Base-by-base conservation (phyloP, 495 filamentous ascomycete genomes). In the Aspergillus sclerotiicarbonarius region DNA sequence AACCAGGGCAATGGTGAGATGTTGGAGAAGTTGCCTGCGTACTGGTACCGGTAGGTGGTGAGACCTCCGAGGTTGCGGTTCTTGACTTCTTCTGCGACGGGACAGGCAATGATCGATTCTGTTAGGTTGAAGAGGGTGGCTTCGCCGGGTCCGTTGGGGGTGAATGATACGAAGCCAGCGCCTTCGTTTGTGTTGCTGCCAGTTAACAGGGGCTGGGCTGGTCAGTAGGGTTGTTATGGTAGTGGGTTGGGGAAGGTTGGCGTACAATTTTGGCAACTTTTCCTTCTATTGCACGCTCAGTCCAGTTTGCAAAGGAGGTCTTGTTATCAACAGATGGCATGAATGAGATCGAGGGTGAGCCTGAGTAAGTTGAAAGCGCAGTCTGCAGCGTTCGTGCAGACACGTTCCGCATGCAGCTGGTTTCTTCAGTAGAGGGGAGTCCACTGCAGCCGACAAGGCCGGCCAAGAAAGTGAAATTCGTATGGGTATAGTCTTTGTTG, bases 391-490 rank as follows among this genome's bases (percentile, higher is more conserved):
- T 49, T 18, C 45, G 35, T 35, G 62, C 55, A 15, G 51, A 46
- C 1, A 61, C 62, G 4, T 54, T 56, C 31, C 47, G 50, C 4
- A 64, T 48, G 43, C 62, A 64, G 12, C 32, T 45, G 19, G 61
- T 16, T 46, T 61, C 62, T 6, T 54, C 55, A 6, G 41, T 45
- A 20, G 58, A 19, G 41, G 56, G 62, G 41, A 58, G 62, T 9
- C 39, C 43, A 10, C 43, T 44, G n/a, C 62, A 64, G 12, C 58
- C 58, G 31, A 58, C 54, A 20, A 58, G 37, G 6, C 51, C 55
- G 6, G 62, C 62, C 1, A 64, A 19, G 32, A 52, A 64, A 21
- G 62, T 64, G 18, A 64, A 64, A 21, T 64, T 64, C 12, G 51
- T 56, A 13, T 58, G 54, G 18, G 51, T n/a, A 2, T 29, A 29